Percentiles rank a stretch among this genome's conserved stretches.
These are phyloP conservation scores for Anethum foeniculum DNA, from an alignment of 140 eudicot genomes.

Conservation along the genomic window DNA sequence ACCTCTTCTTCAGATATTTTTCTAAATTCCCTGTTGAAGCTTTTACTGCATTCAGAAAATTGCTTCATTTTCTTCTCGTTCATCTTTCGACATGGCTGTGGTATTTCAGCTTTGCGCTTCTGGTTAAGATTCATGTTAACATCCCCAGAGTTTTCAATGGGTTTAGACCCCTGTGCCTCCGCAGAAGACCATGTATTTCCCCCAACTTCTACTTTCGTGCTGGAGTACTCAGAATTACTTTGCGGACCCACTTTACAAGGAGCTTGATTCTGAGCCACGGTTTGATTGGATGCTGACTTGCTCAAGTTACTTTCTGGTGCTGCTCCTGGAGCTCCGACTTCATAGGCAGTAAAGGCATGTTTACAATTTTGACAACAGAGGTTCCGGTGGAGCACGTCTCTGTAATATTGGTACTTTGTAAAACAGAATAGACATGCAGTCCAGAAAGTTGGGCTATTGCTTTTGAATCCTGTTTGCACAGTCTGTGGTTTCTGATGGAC, in stretches of 20 bases:
- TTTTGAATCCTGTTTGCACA: slow-evolving; percentile 5
- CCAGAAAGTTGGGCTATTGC: slow-evolving; percentile 23
- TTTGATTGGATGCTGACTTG: slow-evolving; percentile 18
- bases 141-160: neutral
- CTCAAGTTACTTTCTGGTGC: slow-evolving; percentile 14
- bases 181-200: neutral
- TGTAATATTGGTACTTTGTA: slow-evolving; percentile 25
- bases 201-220: slow-evolving; percentile 19
- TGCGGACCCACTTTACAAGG: slow-evolving; percentile 14
- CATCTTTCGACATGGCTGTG: slow-evolving; percentile 22
- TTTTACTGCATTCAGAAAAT: slow-evolving; percentile 42
- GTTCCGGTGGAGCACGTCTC: slow-evolving; percentile 24
- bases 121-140: neutral
- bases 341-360: slow-evolving; percentile 42
- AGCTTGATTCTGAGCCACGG: slow-evolving; percentile 12
- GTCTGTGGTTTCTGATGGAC: slow-evolving; percentile 19
- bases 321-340: slow-evolving; percentile 25
- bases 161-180: slow-evolving; percentile 12
- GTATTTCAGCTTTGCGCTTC: slow-evolving; percentile 13
- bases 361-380: slow-evolving; percentile 46
- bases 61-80: slow-evolving; percentile 37
- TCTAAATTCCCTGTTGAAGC: slow-evolving; percentile 32
- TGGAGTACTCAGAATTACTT: slow-evolving; percentile 9
- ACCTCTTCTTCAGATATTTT: slow-evolving; percentile 43
- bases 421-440: slow-evolving; percentile 31